These are phyloP conservation scores for Leccinellum albellum DNA, from an alignment of 768 basidiomycete genomes.

Conservation along the genomic window DNA sequence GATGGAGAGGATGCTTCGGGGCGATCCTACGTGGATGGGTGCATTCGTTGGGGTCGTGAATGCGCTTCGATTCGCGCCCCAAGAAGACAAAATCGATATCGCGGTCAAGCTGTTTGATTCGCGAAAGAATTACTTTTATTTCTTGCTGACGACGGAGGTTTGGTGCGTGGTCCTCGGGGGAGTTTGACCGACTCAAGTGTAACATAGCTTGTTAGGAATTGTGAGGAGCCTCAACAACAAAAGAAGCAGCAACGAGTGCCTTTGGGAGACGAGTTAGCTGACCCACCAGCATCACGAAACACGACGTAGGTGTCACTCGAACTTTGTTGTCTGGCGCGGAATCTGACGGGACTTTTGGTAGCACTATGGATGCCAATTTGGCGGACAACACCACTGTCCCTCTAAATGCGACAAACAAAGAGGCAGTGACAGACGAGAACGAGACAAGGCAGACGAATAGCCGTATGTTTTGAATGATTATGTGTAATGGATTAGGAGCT, in stretches of 20 bases:
- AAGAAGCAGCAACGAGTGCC: background rate
- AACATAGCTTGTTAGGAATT: constrained; percentile 1
- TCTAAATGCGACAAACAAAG: background rate
- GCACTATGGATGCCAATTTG: background rate
- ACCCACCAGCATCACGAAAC: background rate
- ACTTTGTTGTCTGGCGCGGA: background rate
- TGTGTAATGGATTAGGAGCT: background rate
- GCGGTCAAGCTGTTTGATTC: constrained; percentile 7
- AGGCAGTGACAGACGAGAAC: background rate
- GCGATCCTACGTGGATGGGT: background rate
- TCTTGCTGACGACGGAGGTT: constrained; percentile 6
- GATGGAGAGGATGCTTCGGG: constrained; percentile 8
- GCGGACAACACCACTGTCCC: background rate
- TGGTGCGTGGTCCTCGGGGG: background rate
- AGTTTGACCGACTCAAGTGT: background rate
- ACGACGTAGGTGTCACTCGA: background rate
- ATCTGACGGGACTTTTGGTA: background rate
- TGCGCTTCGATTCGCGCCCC: background rate
- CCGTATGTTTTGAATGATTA: background rate
- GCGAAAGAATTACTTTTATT: constrained; percentile 3
- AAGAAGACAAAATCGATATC: constrained; percentile 5
- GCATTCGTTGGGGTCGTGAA: background rate
- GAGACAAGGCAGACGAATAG: background rate
- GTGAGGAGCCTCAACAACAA: background rate
- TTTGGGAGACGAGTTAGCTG: background rate